Evolutionary conservation across 345 rosid genomes (phyloP), one percentile per base, ranked within the genome.

Genomic region (Rubroshorea leprosula): DNA sequence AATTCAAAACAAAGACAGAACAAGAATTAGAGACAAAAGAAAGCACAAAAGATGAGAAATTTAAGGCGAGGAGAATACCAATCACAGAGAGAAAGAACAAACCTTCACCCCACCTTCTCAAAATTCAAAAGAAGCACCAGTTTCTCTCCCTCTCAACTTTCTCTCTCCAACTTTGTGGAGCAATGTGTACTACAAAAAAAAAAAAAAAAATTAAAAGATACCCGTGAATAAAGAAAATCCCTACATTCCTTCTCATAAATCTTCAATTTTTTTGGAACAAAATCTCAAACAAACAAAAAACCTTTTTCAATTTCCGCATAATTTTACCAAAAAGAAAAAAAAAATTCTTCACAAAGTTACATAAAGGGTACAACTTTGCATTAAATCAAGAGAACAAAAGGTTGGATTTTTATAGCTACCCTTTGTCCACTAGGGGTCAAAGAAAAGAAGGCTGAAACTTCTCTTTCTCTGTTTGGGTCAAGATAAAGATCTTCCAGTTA

Each of bases 91-190:
- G 50, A 22, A 65, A 41, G n/a, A 51, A 20, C 18, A 52, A 57
- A 27, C 49, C 60, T 41, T 22, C 0, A 19, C 39, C 64, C 53
- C 55, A 67, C 68, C 67, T 64, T 62, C 73, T 66, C 69, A 70
- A 64, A 51, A 56, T 73, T 78, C 63, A 68, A 72, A 65, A 38
- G 17, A 49, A 12, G 58, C 35, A 23, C 60, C 56, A 55, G 23
- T 57, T 55, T 54, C 54, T 29, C 51, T 51, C 26, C 22, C 65
- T n/a, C 21, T 41, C 47, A 15, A 49, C 26, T 55, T 23, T 50
- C 67, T 62, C 51, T 67, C 64, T 51, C 54, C 2, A 23, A 60
- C 72, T 74, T 60, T 66, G 50, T 68, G 62, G 79, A 74, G 77
- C 77, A 69, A 63, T 53, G 69, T 69, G 77, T 57, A 69, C 31